Percentiles rank a stretch among this genome's conserved stretches.
These are phyloP conservation scores for Acanthamoeba culbertsoni DNA, from an alignment of 208 protist species.

Conservation along the genomic window DNA sequence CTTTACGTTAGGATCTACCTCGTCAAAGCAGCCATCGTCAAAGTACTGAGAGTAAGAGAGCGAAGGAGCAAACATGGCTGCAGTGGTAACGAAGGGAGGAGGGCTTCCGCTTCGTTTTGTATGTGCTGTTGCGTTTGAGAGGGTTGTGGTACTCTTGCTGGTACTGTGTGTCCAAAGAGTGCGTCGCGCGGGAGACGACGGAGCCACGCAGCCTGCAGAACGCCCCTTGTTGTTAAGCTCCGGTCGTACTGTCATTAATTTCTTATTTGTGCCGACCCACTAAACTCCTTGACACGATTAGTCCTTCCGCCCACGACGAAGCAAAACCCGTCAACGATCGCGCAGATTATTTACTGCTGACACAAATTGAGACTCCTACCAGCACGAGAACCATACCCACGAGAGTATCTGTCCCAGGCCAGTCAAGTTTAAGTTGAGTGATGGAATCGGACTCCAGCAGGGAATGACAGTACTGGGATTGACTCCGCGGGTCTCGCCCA, in stretches of 20 bases:
- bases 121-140: too few species aligned
- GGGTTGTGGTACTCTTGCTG: too few species aligned
- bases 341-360: background rate
- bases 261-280: too few species aligned
- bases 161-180: too few species aligned
- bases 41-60: conserved; percentile 11
- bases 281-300: too few species aligned
- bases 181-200: too few species aligned
- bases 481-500: background rate
- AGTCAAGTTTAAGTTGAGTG: too few species aligned
- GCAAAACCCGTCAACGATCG: too few species aligned
- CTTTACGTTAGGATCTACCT: background rate
- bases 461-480: background rate
- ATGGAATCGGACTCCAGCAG: too few species aligned
- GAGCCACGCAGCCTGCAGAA: too few species aligned
- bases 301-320: too few species aligned
- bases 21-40: conserved; percentile 16
- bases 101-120: background rate
- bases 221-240: background rate
- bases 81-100: background rate
- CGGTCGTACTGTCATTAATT: too few species aligned
- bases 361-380: conserved; percentile 22
- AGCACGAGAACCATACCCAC: conserved; percentile 10
- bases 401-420: background rate
- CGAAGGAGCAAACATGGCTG: background rate